Conservation (phyloP, 2,329 filamentous ascomycete species). For the Pyrenochaeta sp. region DNA sequence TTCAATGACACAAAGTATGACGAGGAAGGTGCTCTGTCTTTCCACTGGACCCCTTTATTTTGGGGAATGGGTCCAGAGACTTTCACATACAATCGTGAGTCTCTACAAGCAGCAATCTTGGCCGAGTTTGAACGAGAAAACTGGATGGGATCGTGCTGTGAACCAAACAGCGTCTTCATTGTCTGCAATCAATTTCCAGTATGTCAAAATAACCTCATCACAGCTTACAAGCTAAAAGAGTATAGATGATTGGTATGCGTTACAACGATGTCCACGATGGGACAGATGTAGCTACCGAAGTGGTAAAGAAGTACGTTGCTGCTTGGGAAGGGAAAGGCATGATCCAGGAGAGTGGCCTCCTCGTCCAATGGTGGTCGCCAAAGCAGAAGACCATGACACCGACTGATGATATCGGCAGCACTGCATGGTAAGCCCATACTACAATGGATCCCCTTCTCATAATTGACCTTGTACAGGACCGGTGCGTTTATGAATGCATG, state of each 20-base stretch:
- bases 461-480: no score
- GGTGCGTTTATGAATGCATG: no score
- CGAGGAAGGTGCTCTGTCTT: conserved; percentile 38
- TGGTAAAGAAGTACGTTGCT: conserved; percentile 48
- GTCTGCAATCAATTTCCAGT: conserved; percentile 57
- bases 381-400: no score
- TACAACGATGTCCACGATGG: conserved; percentile 48
- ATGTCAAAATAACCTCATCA: no score
- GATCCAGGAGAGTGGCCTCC: no score
- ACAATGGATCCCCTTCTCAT: no score
- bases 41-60: conserved; percentile 51
- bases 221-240: no score
- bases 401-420: no score
- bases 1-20: conserved; percentile 54
- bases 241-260: conserved; percentile 47
- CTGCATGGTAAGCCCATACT: no score
- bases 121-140: conserved; percentile 49
- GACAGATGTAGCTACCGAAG: conserved; percentile 36
- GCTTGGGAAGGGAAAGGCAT: conserved; percentile 44
- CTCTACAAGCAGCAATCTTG: conserved; percentile 47
- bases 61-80: conserved; percentile 20
- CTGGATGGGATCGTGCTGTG: conserved; percentile 54
- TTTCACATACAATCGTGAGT: conserved; percentile 43
- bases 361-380: no score
- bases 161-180: conserved; percentile 52